Conservation (phyloP, 2,329 filamentous ascomycete genomes). For the Whalleya microplaca region DNA sequence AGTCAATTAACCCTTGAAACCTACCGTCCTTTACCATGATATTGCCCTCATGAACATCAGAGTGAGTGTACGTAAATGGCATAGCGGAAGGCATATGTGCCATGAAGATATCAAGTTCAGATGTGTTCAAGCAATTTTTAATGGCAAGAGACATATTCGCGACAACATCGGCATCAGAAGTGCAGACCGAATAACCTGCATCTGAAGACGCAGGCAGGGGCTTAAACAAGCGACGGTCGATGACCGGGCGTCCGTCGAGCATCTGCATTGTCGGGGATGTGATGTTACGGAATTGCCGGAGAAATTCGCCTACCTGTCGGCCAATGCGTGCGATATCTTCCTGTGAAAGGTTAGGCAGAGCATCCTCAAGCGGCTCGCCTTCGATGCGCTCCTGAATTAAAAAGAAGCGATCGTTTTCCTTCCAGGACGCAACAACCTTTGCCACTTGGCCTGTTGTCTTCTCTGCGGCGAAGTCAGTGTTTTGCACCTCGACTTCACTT, state of each 20-base stretch:
- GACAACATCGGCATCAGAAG: conserved; percentile 1
- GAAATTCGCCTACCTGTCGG: conserved; percentile 1
- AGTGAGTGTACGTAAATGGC: conserved; percentile 19
- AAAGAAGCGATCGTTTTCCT: conserved; percentile 8
- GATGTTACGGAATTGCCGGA: conserved; percentile 1
- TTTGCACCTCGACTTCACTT: conserved; percentile 10
- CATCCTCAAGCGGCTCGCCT: conserved; percentile 11
- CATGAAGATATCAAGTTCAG: conserved; percentile 11
- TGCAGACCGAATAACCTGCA: not conserved
- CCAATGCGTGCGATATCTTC: conserved; percentile 10
- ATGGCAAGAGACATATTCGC: conserved; percentile 3
- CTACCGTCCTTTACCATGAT: conserved; percentile 22
- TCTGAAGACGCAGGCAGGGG: not conserved
- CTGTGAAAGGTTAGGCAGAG: not conserved
- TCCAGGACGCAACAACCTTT: conserved; percentile 3
- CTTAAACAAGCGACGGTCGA: conserved; percentile 14
- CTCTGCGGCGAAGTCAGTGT: conserved; percentile 2
- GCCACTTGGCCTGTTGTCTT: not conserved
- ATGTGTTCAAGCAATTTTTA: not conserved
- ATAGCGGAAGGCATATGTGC: conserved; percentile 11
- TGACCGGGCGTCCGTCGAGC: conserved; percentile 7
- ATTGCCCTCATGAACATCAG: conserved; percentile 16
- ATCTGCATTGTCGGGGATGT: conserved; percentile 6
- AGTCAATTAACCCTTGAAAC: conserved; percentile 16
- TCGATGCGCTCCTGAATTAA: conserved; percentile 7